phyloP scores from a whole-genome alignment of 2,329 filamentous ascomycete species.

The Botrytis hyacinthi region DNA sequence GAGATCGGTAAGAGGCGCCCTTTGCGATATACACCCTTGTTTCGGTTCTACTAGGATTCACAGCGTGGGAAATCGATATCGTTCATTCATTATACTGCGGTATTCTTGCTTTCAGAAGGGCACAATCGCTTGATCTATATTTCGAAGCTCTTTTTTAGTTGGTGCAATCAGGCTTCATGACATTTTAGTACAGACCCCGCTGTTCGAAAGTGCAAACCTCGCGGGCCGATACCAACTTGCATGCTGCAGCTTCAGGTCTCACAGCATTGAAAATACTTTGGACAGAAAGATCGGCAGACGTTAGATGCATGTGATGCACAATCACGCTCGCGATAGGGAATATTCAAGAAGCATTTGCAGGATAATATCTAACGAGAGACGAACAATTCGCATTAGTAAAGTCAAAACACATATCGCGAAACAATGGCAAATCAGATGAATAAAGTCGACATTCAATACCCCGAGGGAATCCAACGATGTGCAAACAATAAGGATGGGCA shows the following conservation, averaged over 20 bases:
- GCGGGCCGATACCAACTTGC: constrained; percentile 5
- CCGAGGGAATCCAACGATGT: neutral
- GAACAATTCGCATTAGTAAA: neutral
- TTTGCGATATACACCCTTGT: constrained; percentile 2
- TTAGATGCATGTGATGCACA: neutral
- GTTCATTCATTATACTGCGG: neutral
- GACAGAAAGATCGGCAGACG: neutral
- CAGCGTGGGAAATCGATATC: neutral
- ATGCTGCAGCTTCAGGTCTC: constrained; percentile 8
- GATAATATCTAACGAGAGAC: neutral
- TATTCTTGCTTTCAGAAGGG: neutral
- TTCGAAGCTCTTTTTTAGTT: neutral
- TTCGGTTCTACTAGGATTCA: neutral
- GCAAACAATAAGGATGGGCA: neutral
- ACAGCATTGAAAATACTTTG: neutral
- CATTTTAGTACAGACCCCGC: neutral
- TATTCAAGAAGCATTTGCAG: neutral
- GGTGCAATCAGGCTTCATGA: neutral
- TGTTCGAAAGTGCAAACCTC: neutral
- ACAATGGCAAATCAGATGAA: constrained; percentile 1
- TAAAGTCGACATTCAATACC: neutral
- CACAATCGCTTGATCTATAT: neutral
- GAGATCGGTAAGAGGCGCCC: neutral
- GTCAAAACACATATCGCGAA: neutral
- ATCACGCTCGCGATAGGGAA: constrained; percentile 5